Conservation (phyloP, 768 basidiomycete species). For the Kwoniella sp. region DNA sequence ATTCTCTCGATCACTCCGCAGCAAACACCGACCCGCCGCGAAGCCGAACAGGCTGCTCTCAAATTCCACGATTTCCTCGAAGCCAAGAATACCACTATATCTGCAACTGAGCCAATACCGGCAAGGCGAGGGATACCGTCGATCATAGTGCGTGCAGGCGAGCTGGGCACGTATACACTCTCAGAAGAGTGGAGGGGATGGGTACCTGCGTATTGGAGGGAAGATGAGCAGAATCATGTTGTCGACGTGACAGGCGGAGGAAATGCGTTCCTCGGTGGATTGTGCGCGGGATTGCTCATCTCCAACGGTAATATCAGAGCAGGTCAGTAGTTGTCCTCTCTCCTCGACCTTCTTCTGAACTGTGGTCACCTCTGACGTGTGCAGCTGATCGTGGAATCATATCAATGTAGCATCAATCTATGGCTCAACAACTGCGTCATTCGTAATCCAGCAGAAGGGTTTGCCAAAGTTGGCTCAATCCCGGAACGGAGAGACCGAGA, state of each 20-base stretch:
- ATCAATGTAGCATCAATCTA: background rate
- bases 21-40: background rate
- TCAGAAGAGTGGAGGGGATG: slow-evolving; percentile 38
- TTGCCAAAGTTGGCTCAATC: background rate
- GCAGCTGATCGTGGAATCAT: too few species aligned
- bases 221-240: slow-evolving; percentile 32
- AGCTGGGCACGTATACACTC: slow-evolving; percentile 41
- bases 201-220: slow-evolving; percentile 40
- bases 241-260: slow-evolving; percentile 49
- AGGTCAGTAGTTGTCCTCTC: slow-evolving; percentile 28
- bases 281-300: slow-evolving; percentile 41
- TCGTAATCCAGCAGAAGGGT: background rate
- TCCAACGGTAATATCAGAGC: slow-evolving; percentile 30
- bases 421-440: background rate
- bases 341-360: background rate
- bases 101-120: too few species aligned
- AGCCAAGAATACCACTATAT: background rate
- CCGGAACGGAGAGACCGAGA: background rate
- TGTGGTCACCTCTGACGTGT: too few species aligned
- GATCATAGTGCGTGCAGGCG: slow-evolving; percentile 41
- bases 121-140: slow-evolving; percentile 5
- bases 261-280: slow-evolving; percentile 48
- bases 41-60: slow-evolving; percentile 22
- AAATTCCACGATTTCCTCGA: slow-evolving; percentile 6
- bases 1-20: slow-evolving; percentile 24